A percentile compares a stretch with the other conserved stretches of the same genome.
Conservation (phyloP, 192 early-diverging fungal genomes). For the Martensiomyces pterosporus region DNA sequence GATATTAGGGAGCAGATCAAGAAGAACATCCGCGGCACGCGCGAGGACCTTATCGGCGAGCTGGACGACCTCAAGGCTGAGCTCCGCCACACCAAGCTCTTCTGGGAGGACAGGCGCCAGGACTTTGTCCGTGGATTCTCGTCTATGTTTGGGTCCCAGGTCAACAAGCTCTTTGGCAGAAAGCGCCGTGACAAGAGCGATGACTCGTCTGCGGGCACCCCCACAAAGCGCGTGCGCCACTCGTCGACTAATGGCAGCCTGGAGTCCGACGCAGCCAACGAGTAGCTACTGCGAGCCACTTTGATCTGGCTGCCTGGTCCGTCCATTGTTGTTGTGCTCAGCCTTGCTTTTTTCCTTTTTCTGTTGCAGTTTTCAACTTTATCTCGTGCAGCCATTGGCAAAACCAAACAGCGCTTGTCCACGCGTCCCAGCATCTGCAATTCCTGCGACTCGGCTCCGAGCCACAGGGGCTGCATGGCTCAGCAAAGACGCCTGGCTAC, state of each 20-base stretch:
- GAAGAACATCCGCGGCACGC: slow-evolving; percentile 62
- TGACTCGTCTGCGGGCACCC: slow-evolving; percentile 2
- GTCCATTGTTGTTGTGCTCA: not conserved
- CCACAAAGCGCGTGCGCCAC: slow-evolving; percentile 31
- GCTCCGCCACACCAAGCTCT: slow-evolving; percentile 56
- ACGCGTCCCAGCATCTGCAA: too few species aligned
- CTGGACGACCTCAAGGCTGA: slow-evolving; percentile 62
- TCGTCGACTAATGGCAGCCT: not conserved
- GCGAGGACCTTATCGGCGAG: slow-evolving; percentile 59
- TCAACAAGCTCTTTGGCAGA: slow-evolving; percentile 44
- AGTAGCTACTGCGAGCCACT: too few species aligned
- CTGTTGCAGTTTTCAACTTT: not conserved
- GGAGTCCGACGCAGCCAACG: not conserved
- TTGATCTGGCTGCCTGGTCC: too few species aligned
- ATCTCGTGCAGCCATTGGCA: too few species aligned
- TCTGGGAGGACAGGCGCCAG: slow-evolving; percentile 74
- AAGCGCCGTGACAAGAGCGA: slow-evolving; percentile 19
- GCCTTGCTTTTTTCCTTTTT: slow-evolving; percentile 1
- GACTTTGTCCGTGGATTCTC: slow-evolving; percentile 70
- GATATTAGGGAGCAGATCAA: slow-evolving; percentile 66
- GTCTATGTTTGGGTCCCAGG: slow-evolving; percentile 58
- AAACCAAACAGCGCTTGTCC: too few species aligned
- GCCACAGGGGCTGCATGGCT: too few species aligned
- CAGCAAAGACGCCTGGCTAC: too few species aligned
- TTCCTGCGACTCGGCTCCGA: too few species aligned